These are phyloP conservation scores for Trichoderma cornu-damae DNA, from an alignment of 2,329 filamentous ascomycete genomes.

Conservation along the genomic window DNA sequence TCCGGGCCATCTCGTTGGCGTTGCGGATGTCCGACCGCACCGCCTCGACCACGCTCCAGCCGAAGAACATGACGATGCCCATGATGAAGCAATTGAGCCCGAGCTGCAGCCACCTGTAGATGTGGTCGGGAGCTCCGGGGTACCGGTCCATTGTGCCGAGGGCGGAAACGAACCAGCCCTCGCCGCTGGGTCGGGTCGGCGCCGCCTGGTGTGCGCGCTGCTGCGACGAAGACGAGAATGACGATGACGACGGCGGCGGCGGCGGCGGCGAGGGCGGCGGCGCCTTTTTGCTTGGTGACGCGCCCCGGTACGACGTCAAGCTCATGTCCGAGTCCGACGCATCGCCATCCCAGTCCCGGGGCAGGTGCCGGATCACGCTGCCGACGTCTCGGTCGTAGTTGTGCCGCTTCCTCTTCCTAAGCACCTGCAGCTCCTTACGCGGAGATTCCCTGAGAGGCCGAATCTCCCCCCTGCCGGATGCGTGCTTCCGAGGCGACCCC, in stretches of 20 bases:
- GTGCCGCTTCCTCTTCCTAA: constrained; percentile 51
- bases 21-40: constrained; percentile 70
- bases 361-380: constrained; percentile 43
- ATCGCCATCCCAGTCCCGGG: constrained; percentile 40
- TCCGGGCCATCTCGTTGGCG: constrained; percentile 63
- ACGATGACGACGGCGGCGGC: constrained; percentile 20
- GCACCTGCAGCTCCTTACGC: constrained; percentile 26
- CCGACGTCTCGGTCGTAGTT: constrained; percentile 49
- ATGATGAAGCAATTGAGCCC: constrained; percentile 61
- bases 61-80: constrained; percentile 54
- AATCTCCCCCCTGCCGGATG: constrained; percentile 61
- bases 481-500: constrained; percentile 36
- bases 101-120: constrained; percentile 56
- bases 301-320: constrained; percentile 15
- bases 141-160: constrained; percentile 52
- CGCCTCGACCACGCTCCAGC: constrained; percentile 64
- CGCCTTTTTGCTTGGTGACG: neutral
- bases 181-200: neutral
- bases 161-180: constrained; percentile 38
- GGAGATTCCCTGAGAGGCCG: constrained; percentile 40
- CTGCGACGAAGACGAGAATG: constrained; percentile 19
- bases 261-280: neutral
- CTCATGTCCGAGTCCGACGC: constrained; percentile 47
- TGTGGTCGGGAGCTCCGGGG: constrained; percentile 53
- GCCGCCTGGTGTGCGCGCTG: constrained; percentile 24